These are phyloP conservation scores for Malus sylvestris DNA, from an alignment of 306 rosid genomes.

Conservation along the genomic window DNA sequence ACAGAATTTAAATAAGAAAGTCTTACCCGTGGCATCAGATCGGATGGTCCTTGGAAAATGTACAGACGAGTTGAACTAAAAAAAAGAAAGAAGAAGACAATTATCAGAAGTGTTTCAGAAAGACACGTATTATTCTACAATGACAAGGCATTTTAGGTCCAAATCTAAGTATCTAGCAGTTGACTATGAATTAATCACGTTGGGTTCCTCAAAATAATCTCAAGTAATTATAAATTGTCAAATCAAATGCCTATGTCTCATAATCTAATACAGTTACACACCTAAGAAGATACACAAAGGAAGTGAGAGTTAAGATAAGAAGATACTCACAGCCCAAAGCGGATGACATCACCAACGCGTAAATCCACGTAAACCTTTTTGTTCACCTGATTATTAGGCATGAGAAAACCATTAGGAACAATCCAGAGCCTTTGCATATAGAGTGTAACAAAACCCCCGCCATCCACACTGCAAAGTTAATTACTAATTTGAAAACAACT, in stretches of 20 bases:
- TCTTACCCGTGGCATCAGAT: constrained; percentile 86
- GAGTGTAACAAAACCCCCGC: background rate
- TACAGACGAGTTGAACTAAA: constrained; percentile 87
- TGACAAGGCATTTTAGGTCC: no score
- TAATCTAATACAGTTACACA: no score
- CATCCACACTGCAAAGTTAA: background rate
- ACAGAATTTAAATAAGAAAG: background rate
- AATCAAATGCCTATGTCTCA: no score
- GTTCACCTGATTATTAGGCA: constrained; percentile 53
- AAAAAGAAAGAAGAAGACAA: constrained; percentile 19
- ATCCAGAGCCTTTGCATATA: no score
- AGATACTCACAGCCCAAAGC: background rate
- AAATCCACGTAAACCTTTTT: constrained; percentile 60
- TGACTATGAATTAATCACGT: no score
- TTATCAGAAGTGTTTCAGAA: constrained; percentile 5
- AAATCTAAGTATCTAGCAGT: background rate
- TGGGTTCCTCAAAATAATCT: no score
- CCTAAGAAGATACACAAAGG: no score
- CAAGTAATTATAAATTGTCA: no score
- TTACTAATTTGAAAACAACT: background rate
- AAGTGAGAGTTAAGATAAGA: no score
- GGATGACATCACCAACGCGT: constrained; percentile 92
- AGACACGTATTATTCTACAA: no score
- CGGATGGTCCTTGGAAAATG: constrained; percentile 87
- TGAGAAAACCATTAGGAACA: background rate